Conservation (phyloP, 805 yeast species). For the Myxozyma sirexii region DNA sequence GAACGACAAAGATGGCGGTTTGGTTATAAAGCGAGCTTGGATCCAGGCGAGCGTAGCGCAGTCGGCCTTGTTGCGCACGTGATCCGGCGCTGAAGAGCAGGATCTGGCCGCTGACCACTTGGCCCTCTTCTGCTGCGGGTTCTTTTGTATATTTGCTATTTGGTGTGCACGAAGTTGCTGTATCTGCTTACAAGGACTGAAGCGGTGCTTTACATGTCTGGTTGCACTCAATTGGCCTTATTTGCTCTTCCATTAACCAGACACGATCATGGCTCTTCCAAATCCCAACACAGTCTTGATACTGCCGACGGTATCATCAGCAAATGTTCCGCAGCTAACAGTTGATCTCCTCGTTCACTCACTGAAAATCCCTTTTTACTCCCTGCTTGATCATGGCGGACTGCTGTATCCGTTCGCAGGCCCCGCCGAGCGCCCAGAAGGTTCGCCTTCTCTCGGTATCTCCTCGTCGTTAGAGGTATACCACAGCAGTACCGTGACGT, state of each 20-base stretch:
- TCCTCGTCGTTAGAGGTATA: slow-evolving; percentile 71
- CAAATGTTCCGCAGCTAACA: slow-evolving; percentile 86
- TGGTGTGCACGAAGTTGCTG: no score
- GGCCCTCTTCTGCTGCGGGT: no score
- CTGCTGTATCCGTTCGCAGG: slow-evolving; percentile 81
- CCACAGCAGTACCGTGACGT: slow-evolving; percentile 48
- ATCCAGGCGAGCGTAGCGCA: no score
- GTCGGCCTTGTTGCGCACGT: no score
- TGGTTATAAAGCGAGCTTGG: no score
- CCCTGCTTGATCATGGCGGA: slow-evolving; percentile 56
- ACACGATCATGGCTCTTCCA: slow-evolving; percentile 2
- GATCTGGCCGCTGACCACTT: no score
- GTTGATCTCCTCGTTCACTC: slow-evolving; percentile 72
- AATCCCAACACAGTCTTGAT: slow-evolving; percentile 44
- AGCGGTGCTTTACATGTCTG: no score
- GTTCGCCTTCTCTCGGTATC: slow-evolving; percentile 42
- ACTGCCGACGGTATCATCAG: slow-evolving; percentile 80
- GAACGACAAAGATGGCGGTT: no score
- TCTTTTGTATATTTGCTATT: no score
- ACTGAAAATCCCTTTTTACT: slow-evolving; percentile 55
- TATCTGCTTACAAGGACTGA: no score
- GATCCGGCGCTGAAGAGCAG: no score
- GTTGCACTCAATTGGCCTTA: no score
- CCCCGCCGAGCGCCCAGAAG: slow-evolving; percentile 53
- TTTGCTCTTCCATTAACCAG: not conserved